Base-by-base conservation (phyloP, 208 protist species). In the Trypanosoma mega region DNA sequence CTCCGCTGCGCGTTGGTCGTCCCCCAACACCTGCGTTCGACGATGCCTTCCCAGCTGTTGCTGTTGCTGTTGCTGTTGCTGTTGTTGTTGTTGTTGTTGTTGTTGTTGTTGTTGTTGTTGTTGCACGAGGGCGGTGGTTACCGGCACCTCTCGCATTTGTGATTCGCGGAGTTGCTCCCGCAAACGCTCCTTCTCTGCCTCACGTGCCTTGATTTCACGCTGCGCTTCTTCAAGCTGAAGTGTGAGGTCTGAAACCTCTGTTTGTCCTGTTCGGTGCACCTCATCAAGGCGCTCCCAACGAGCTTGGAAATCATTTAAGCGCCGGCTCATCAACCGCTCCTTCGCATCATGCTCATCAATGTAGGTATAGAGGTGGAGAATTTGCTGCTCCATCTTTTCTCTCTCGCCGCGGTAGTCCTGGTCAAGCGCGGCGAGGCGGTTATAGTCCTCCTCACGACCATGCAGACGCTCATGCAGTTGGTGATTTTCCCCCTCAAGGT, bases 311-410 rank as follows among this genome's bases (percentile, higher is more conserved):
- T 68, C 53, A 46, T 52, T 50, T 14, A 66, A 56, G 18, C 56
- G 51, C 21, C 30, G 39, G 21, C 69, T 54, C 31, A 55, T 44
- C 1, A 46, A 9, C 8, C 21, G 33, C 41, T 69, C 2, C 37
- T 52, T 60, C 1, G 16, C 48, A 50, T 69, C 63, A 26, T 69
- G 50, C 23, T 66, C 61, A 18, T 74, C 61, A 58, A 74, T 74
- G 33, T 74, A 74, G 16, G 61, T 68, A 24, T 58, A 66, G 4
- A 68, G 49, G 31, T 74, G 60, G 18, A 48, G 36, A 52, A 74
- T 56, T 26, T 74, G 68, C 30, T 68, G 49, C 29, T 74, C 60
- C 68, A 74, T 66, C 21, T 74, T 30, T 16, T 74, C 61, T 14
- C 63, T 50, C 37, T 68, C 60, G 20, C 56, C 53, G 33, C 31